phyloP scores from a whole-genome alignment of 1,284 basidiomycete genomes.

The Sporisorium exsertum region DNA sequence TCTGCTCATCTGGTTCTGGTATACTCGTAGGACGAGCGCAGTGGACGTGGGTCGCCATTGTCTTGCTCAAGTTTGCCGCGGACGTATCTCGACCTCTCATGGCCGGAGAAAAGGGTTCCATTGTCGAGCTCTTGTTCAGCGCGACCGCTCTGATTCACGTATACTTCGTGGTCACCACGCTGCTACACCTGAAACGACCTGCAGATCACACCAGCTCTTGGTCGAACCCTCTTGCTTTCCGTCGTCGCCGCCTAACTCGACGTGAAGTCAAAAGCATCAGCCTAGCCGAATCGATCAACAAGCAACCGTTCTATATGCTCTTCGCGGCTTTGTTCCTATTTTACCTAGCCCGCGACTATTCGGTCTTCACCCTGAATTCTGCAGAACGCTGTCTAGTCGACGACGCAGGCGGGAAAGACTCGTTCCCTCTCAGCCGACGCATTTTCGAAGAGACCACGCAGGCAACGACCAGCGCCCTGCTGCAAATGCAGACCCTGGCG shows the following conservation, averaged over 20 bases:
- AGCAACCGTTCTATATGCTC: slow-evolving; percentile 15
- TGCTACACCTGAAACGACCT: slow-evolving; percentile 16
- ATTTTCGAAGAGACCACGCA: neutral
- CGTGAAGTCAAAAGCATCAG: slow-evolving; percentile 13
- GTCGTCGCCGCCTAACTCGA: slow-evolving; percentile 14
- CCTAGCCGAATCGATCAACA: slow-evolving; percentile 5
- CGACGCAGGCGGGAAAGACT: neutral
- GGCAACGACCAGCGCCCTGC: neutral
- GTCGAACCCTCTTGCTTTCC: slow-evolving; percentile 9
- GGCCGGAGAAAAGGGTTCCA: neutral
- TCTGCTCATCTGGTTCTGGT: slow-evolving; percentile 20
- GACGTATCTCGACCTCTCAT: neutral
- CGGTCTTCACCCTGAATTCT: neutral
- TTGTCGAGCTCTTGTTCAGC: neutral
- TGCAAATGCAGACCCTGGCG: neutral
- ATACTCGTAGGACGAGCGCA: slow-evolving; percentile 12
- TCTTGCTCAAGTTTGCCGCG: neutral
- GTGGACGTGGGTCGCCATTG: neutral
- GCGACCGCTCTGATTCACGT: neutral
- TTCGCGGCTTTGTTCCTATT: slow-evolving; percentile 2
- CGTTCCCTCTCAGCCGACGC: neutral
- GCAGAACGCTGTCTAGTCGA: slow-evolving; percentile 1
- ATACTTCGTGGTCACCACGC: neutral
- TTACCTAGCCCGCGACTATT: neutral
- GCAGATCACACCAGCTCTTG: neutral